These are phyloP conservation scores for Nicotiana tomentosiformis DNA, from an alignment of 257 asterid species.

Conservation along the genomic window DNA sequence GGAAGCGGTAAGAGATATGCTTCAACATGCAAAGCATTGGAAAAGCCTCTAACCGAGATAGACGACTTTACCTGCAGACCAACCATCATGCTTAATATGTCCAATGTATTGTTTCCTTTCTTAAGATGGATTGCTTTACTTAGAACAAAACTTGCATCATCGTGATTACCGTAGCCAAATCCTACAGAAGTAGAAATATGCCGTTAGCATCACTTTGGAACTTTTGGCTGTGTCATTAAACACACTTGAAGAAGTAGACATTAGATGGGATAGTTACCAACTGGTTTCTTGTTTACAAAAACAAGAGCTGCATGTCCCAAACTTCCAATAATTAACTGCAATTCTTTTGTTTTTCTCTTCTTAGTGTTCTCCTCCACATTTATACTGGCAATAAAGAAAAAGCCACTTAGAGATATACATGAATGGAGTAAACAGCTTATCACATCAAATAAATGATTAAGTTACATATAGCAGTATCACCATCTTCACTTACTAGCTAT, in stretches of 20 bases:
- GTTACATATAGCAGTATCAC: too few relatives aligned
- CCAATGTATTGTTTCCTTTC: conserved; percentile 52
- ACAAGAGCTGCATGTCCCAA: conserved; percentile 81
- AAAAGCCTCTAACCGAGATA: not conserved
- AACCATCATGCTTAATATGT: conserved; percentile 65
- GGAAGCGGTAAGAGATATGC: not conserved
- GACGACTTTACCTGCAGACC: conserved; percentile 54
- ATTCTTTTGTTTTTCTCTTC: conserved; percentile 33
- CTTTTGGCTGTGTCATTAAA: not conserved
- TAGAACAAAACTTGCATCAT: conserved; percentile 47
- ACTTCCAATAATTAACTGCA: conserved; percentile 40
- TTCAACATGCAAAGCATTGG: not conserved
- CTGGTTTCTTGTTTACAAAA: conserved; percentile 54
- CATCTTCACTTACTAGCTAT: not conserved
- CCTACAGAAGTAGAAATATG: conserved; percentile 25
- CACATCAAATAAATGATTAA: not conserved
- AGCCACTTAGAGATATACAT: not conserved
- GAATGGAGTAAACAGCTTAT: not conserved
- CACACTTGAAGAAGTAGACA: not conserved
- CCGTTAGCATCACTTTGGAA: not conserved
- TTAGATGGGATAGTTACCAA: conserved; percentile 31
- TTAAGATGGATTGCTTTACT: conserved; percentile 35
- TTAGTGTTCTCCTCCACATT: conserved; percentile 27
- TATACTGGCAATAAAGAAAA: conserved; percentile 37
- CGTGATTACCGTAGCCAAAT: conserved; percentile 65